These are phyloP conservation scores for Onygenales sp. DNA, from an alignment of 2,329 filamentous ascomycete genomes.

Conservation along the genomic window DNA sequence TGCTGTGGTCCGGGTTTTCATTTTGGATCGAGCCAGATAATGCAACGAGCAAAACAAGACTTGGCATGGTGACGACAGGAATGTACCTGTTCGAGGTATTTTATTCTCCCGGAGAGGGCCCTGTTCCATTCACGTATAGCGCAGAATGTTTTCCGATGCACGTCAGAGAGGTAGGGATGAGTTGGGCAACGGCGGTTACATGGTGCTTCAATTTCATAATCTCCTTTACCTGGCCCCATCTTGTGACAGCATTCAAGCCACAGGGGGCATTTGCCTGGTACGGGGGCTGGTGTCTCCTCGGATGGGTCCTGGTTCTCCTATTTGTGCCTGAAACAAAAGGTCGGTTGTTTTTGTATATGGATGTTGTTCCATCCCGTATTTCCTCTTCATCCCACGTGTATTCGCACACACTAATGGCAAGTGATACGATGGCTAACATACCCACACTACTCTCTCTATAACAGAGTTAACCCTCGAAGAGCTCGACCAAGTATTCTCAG, in stretches of 20 bases:
- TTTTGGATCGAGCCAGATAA: slow-evolving; percentile 38
- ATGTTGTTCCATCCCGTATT: background rate
- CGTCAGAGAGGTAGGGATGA: slow-evolving; percentile 54
- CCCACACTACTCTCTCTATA: no score
- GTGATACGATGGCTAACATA: no score
- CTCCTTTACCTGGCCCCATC: slow-evolving; percentile 44
- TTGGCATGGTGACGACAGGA: slow-evolving; percentile 33
- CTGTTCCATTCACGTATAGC: slow-evolving; percentile 58
- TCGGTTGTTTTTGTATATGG: slow-evolving; percentile 22
- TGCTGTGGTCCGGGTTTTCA: slow-evolving; percentile 45
- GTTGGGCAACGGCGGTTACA: slow-evolving; percentile 52
- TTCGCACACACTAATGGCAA: background rate
- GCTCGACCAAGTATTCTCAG: slow-evolving; percentile 45
- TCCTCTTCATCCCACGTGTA: background rate
- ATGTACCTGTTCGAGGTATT: slow-evolving; percentile 36
- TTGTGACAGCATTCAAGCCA: slow-evolving; percentile 38
- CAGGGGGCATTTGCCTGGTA: slow-evolving; percentile 47
- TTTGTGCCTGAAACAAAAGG: slow-evolving; percentile 34
- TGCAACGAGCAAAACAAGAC: slow-evolving; percentile 23
- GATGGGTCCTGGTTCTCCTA: slow-evolving; percentile 36
- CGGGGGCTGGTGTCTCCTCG: slow-evolving; percentile 32
- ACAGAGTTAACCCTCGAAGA: slow-evolving; percentile 21
- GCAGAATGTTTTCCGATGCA: slow-evolving; percentile 58
- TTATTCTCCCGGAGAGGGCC: slow-evolving; percentile 51
- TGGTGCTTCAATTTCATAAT: slow-evolving; percentile 51